Evolutionary conservation across 345 rosid species (phyloP), one percentile per base, ranked within the genome.

Genomic region (Heritiera littoralis): DNA sequence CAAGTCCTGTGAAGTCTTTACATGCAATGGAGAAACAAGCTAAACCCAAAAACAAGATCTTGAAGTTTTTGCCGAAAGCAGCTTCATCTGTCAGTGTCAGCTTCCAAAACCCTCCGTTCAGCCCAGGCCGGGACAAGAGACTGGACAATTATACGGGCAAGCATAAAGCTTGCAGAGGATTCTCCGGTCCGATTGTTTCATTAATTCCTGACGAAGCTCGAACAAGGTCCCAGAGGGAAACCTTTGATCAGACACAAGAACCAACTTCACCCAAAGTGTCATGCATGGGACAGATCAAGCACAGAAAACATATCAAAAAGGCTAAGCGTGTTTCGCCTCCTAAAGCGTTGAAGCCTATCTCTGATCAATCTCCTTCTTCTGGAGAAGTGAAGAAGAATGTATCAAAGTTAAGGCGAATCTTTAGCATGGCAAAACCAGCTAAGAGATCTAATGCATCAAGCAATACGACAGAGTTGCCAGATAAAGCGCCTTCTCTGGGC

Each of bases 211-310:
- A 63, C 4, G 94, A 89, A 56, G 94, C 84, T 77, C 84, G 97
- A 23, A 80, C 90, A 68, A 88, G 85, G 69, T 56, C 61, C 56
- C 87, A 84, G 80, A 82, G 74, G 12, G 83, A 68, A 5, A 68
- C 72, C 58, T 82, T 61, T 28, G 83, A 76, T 15, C 58, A 54
- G 12, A 79, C 82, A 7, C 84, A 86, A 23, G 97, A 92, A 61
- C 98, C 98, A 9, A 87, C 88, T 20, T 95, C 98, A 5, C 98
- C 98, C 7, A 95, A 95, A 81, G 86, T 95, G 51, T 95, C 98
- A 0, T 95, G 98, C 74, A 93, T 95, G 83, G 98, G 98, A 18
- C 94, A 93, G 77, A 90, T 95, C 91, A 95, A 95, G 86, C 86
- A 84, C 69, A 89, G 82, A 84, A 88, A 88, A 74, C 86, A 78